phyloP scores from a whole-genome alignment of 2,329 filamentous ascomycete genomes.

The Aspergillus tubingensis region DNA sequence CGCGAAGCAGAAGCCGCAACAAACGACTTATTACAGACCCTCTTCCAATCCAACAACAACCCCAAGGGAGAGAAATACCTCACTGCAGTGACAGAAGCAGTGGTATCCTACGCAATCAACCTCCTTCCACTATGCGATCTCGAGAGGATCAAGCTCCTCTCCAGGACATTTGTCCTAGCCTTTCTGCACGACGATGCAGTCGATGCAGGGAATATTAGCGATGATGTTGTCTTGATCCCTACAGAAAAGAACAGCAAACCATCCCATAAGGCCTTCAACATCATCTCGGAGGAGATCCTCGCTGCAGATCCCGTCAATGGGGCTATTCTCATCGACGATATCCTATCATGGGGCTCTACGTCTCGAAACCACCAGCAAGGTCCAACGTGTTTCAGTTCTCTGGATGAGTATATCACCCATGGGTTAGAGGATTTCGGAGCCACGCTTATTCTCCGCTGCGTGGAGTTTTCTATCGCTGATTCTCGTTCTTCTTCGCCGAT shows the following conservation, averaged over 20 bases:
- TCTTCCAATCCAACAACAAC: background rate
- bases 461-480: conserved; percentile 11
- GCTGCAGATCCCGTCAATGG: conserved; percentile 7
- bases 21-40: background rate
- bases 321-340: conserved; percentile 8
- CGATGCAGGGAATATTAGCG: conserved; percentile 4
- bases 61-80: background rate
- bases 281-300: conserved; percentile 8
- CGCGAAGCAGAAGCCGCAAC: conserved; percentile 11
- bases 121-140: conserved; percentile 8
- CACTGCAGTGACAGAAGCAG: conserved; percentile 9
- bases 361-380: background rate
- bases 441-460: conserved; percentile 7
- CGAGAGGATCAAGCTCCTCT: conserved; percentile 5
- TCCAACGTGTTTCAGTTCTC: background rate
- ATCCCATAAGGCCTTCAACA: background rate
- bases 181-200: conserved; percentile 20
- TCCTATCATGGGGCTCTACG: conserved; percentile 10
- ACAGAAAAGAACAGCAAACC: background rate
- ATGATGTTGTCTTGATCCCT: background rate
- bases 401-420: conserved; percentile 13
- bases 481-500: background rate
- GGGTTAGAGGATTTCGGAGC: conserved; percentile 14
- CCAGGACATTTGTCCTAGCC: conserved; percentile 12
- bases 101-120: conserved; percentile 13